Evolutionary conservation across 2,329 filamentous ascomycete genomes (phyloP), one percentile per base, ranked within the genome.

Genomic region (Fusarium setosum): DNA sequence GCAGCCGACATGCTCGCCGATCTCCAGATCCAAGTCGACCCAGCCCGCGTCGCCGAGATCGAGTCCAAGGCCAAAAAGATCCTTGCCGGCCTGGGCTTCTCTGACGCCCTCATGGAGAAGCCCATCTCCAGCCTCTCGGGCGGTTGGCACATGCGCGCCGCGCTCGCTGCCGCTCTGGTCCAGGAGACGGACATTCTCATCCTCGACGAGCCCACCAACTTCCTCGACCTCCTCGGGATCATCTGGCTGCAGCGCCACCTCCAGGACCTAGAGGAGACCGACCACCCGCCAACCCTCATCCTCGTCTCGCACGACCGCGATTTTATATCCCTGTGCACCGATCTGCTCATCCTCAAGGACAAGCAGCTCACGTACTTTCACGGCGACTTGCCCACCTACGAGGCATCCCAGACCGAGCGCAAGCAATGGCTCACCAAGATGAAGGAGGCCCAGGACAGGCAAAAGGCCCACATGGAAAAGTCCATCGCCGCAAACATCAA

Each of bases 141-240:
- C 7, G 93, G 91, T 3, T 93, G 90, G 90, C 86, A 83, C 61
- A 93, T 92, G 88, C 86, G 91, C 10, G 87, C 87, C 24, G 82
- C 88, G 58, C 82, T 93, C 1, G 90, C 90, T 3, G 81, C 82
- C 4, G 87, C 88, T 1, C 82, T 96, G 5, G 85, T 93, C 1
- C 90, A 94, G 63, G 86, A 90, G 8, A 87, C 89, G 0, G 92
- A 96, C 67, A 87, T 96, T 3, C 82, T 96, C 58, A 89, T 96
- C 49, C 86, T 96, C 3, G 93, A 96, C 74, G 93, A 96, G 74
- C 93, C 93, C 0, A 96, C 93, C 31, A 96, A 96, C 73, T 96
- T 93, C 73, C 84, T 96, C 2, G 93, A 96, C 72, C 81, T 96
- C 1, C 84, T 94, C 0, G 92, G 92, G 1, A 94, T 97, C 57